phyloP scores from a whole-genome alignment of 805 yeast species.

The Candida odintsovae region DNA sequence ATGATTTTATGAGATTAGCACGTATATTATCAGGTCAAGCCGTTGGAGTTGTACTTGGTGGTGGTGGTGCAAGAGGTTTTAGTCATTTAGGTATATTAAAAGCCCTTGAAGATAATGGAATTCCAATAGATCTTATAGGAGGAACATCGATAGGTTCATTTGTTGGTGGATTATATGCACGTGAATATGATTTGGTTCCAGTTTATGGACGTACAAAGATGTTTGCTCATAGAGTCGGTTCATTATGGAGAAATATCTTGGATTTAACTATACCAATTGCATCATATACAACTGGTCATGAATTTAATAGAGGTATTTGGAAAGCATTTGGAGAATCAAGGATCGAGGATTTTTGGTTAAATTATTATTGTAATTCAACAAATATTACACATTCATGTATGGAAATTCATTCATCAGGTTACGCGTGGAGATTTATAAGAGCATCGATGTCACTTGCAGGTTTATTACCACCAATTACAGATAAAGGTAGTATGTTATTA shows the following conservation, averaged over 20 bases:
- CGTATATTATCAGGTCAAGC: slow-evolving; percentile 89
- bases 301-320: slow-evolving; percentile 96
- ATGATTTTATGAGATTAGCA: slow-evolving; percentile 86
- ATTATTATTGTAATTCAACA: slow-evolving; percentile 84
- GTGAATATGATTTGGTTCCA: slow-evolving; percentile 86
- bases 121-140: slow-evolving; percentile 90
- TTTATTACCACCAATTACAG: slow-evolving; percentile 80
- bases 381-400: slow-evolving; percentile 91
- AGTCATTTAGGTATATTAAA: slow-evolving; percentile 89
- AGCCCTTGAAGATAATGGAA: slow-evolving; percentile 86
- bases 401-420: slow-evolving; percentile 91
- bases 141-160: slow-evolving; percentile 97
- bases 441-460: slow-evolving; percentile 98
- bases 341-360: slow-evolving; percentile 95
- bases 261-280: slow-evolving; percentile 93
- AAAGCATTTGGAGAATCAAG: slow-evolving; percentile 87
- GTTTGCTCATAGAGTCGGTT: slow-evolving; percentile 75
- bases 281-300: slow-evolving; percentile 95
- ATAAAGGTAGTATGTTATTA: slow-evolving; percentile 83
- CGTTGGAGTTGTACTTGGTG: slow-evolving; percentile 90
- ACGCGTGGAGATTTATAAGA: slow-evolving; percentile 91
- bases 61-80: slow-evolving; percentile 96
- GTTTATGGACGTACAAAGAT: slow-evolving; percentile 86
- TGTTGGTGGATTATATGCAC: slow-evolving; percentile 92
- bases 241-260: slow-evolving; percentile 76